Evolutionary conservation across 2,329 filamentous ascomycete genomes (phyloP).

Genomic region (Emergomyces pasteurianus): DNA sequence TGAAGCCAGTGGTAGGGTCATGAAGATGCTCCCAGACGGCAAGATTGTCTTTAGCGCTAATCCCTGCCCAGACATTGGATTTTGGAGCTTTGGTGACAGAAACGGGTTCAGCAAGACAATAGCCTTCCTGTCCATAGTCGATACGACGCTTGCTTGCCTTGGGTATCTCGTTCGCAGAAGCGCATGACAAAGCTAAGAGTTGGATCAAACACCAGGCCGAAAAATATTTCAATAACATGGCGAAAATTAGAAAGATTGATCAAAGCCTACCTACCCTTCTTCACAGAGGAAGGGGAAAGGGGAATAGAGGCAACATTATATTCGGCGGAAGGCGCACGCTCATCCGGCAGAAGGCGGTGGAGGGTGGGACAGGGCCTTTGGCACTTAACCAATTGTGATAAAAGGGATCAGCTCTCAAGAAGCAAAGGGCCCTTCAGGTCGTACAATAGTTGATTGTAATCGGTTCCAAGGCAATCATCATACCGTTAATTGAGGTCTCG

Average conservation of each 20-base stretch:
- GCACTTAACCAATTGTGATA: background rate
- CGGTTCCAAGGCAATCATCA: background rate
- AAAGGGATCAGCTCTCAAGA: background rate
- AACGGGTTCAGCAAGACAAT: background rate
- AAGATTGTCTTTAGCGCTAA: slow-evolving; percentile 32
- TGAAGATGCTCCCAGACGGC: slow-evolving; percentile 36
- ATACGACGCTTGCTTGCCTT: background rate
- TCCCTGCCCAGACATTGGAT: slow-evolving; percentile 31
- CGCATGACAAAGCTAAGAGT: background rate
- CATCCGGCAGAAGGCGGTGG: background rate
- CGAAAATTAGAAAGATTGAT: background rate
- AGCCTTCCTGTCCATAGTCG: background rate
- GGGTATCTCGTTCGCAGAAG: background rate
- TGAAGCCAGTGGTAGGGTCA: slow-evolving; percentile 30
- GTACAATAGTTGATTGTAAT: background rate
- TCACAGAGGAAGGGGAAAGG: background rate
- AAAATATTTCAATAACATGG: background rate
- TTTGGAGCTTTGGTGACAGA: slow-evolving; percentile 21
- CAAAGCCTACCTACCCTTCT: background rate
- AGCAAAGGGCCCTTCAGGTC: background rate
- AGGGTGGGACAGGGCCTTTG: background rate
- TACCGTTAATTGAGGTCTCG: background rate
- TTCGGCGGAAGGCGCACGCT: background rate
- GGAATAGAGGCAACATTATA: background rate
- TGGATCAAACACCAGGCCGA: background rate